Conservation (phyloP, 2,329 filamentous ascomycete species). For the Apiospora hydei region DNA sequence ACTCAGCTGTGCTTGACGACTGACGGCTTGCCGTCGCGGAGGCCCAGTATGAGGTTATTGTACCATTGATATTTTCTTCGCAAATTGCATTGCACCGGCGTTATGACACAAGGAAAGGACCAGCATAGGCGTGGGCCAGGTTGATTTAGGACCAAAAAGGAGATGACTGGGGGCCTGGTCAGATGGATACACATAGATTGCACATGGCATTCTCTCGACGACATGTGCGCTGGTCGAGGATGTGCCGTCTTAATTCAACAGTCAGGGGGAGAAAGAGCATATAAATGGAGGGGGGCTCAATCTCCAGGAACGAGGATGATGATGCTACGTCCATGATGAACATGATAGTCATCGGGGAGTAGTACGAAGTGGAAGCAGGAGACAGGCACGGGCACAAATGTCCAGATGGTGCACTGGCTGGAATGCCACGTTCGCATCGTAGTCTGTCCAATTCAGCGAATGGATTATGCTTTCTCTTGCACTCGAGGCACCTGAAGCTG, state of each 20-base stretch:
- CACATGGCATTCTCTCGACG: constrained; percentile 44
- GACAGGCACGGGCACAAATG: neutral
- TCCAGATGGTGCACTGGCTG: constrained; percentile 18
- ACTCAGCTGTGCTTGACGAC: constrained; percentile 15
- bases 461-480: constrained; percentile 23
- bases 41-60: constrained; percentile 30
- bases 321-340: neutral
- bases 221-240: constrained; percentile 51
- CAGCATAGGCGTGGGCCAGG: constrained; percentile 36
- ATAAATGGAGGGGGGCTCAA: constrained; percentile 1
- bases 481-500: constrained; percentile 8
- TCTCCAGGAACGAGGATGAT: neutral
- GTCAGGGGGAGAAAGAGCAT: constrained; percentile 2
- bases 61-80: constrained; percentile 42
- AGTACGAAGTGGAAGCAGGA: neutral
- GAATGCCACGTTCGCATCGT: constrained; percentile 17
- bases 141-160: constrained; percentile 37
- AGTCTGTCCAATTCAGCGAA: neutral
- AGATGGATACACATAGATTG: constrained; percentile 41
- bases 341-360: neutral
- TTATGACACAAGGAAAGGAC: constrained; percentile 47
- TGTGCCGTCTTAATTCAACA: constrained; percentile 48
- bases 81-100: constrained; percentile 65
- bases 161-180: constrained; percentile 41
- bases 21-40: constrained; percentile 21